Base-by-base conservation (phyloP, 805 yeast genomes). In the Brettanomyces nanus region DNA sequence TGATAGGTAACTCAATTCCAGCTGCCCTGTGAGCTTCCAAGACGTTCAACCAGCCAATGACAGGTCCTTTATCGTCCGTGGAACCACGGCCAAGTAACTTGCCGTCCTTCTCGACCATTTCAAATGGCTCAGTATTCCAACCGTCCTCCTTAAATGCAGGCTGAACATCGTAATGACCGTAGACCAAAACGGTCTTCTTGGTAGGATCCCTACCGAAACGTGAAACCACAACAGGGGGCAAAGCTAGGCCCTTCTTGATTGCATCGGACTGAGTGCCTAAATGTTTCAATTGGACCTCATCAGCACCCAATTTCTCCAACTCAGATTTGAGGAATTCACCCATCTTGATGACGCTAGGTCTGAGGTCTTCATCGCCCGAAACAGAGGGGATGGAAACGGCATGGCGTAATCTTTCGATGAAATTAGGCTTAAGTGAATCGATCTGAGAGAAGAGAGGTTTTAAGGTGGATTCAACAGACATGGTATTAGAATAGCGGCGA, bases 101-200 rank as follows among this genome's bases (percentile, higher is more conserved):
- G 36, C 69, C 81, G 46, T 76, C 80, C 47, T 75, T 75, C 56
- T 79, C 85, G 44, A 73, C 71, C 54, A 92, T 65, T 39, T 65
- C 68, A 63, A 92, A 92, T 7, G 99, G 99, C 45, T 89, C 95
- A 31, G 92, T 75, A 52, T 71, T 68, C 99, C 99, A 92, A 28
- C 99, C 99, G 58, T 92, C 98, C 51, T 83, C 95, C 41, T 66
- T 48, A 22, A 73, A 64, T 14, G 99, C 99, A 9, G 99, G 99
- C 68, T 92, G 99, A 45, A 92, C 99, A 54, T 92, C 99, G 63
- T 90, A 90, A 61, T 92, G 99, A 35, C 97, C 98, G 58, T 92
- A 92, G 29, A 92, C 79, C 46, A 94, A 71, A 31, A 92, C 82
- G 22, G 87, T 92, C 64, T 86, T 89, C 73, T 89, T 89, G 23